These are phyloP conservation scores for Paecilomyces formosus DNA, from an alignment of 2,329 filamentous ascomycete species.

Conservation along the genomic window DNA sequence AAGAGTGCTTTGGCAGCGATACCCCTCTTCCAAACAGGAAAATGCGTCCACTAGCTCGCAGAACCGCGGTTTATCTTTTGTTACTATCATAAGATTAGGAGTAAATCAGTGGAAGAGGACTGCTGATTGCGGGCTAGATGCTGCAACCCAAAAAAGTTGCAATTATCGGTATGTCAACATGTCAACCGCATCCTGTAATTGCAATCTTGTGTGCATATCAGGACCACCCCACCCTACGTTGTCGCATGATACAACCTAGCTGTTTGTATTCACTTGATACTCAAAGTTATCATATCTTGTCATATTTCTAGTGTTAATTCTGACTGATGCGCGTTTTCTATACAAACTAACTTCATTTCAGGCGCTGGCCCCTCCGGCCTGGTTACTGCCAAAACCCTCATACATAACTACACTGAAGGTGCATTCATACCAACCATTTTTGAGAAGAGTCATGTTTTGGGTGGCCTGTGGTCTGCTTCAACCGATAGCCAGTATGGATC, in stretches of 20 bases:
- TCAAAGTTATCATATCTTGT: conserved; percentile 1
- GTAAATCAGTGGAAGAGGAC: neutral
- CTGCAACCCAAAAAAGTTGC: conserved; percentile 41
- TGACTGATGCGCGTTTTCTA: neutral
- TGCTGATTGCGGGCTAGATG: neutral
- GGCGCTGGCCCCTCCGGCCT: conserved; percentile 64
- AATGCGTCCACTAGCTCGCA: neutral
- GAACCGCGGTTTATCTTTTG: neutral
- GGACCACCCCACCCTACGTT: no score
- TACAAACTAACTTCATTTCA: conserved; percentile 19
- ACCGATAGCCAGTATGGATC: conserved; percentile 39
- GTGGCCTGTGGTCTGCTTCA: conserved; percentile 68
- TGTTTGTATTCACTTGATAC: neutral
- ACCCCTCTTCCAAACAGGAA: neutral
- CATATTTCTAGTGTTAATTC: neutral
- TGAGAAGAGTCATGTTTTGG: conserved; percentile 58
- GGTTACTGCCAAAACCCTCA: conserved; percentile 64
- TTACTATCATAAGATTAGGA: neutral
- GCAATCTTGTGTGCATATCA: neutral
- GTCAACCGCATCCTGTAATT: conserved; percentile 3
- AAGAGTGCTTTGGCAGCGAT: no score
- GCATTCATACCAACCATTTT: conserved; percentile 63
- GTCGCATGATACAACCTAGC: neutral
- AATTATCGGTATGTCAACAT: conserved; percentile 39
- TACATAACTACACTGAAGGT: conserved; percentile 48